Evolutionary conservation across 2,329 filamentous ascomycete genomes (phyloP).

Genomic region (Aspergillus sp.): DNA sequence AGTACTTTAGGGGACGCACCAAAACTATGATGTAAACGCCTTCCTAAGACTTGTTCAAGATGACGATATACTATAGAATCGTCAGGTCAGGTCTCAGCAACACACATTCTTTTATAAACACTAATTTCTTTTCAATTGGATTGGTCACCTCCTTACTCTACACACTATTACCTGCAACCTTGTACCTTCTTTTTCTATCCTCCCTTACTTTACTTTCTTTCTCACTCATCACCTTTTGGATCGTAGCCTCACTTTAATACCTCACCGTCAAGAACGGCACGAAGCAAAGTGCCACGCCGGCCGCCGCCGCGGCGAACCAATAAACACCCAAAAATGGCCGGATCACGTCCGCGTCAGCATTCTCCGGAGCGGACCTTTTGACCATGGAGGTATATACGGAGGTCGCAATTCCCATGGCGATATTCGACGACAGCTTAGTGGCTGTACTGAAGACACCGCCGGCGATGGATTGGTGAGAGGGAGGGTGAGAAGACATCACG

Average conservation of each 20-base stretch:
- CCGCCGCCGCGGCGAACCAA: too few relatives aligned
- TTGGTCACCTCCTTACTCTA: too few relatives aligned
- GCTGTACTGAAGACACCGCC: too few relatives aligned
- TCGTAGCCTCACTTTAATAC: not conserved
- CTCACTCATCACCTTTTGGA: not conserved
- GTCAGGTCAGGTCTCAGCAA: not conserved
- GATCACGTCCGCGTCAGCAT: not conserved
- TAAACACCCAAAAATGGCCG: not conserved
- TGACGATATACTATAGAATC: not conserved
- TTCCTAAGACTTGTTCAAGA: too few relatives aligned
- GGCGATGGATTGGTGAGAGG: too few relatives aligned
- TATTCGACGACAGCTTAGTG: too few relatives aligned
- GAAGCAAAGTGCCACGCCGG: not conserved
- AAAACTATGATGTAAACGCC: too few relatives aligned
- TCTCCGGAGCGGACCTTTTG: not conserved
- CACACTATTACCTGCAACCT: too few relatives aligned
- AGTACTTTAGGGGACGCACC: too few relatives aligned
- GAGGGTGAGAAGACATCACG: too few relatives aligned
- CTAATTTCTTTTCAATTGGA: not conserved
- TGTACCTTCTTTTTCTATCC: too few relatives aligned
- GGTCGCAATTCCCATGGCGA: too few relatives aligned
- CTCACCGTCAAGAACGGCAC: not conserved
- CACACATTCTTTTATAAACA: not conserved
- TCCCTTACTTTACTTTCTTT: not conserved
- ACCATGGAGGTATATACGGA: not conserved